Evolutionary conservation across 2,329 filamentous ascomycete species (phyloP).

Genomic region (Cladosporium sp.): DNA sequence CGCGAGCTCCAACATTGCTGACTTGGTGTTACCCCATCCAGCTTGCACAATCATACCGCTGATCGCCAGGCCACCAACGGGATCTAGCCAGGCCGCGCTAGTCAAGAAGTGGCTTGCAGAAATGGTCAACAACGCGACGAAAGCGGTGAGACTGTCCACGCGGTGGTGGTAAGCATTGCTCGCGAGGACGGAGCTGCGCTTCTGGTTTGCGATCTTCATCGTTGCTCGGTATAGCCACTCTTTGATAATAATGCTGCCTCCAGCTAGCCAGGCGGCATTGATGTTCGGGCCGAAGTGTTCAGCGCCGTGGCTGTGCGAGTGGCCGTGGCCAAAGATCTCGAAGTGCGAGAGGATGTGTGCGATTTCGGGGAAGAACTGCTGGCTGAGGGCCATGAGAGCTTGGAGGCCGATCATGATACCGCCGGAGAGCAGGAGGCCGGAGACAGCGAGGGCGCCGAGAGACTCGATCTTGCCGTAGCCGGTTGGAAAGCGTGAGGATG

Average conservation of each 20-base stretch:
- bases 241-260: conserved; percentile 85
- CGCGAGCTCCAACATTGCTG: conserved; percentile 83
- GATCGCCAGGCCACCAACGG: conserved; percentile 88
- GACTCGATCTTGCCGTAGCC: conserved; percentile 99
- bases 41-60: conserved; percentile 91
- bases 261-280: conserved; percentile 92
- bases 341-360: conserved; percentile 44
- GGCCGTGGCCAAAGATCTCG: conserved; percentile 52
- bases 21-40: conserved; percentile 79
- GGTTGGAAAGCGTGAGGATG: conserved; percentile 78
- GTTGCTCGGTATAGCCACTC: conserved; percentile 97
- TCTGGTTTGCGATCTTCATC: conserved; percentile 93
- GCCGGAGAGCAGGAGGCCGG: conserved; percentile 82
- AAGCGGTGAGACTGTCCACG: conserved; percentile 90
- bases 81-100: conserved; percentile 89
- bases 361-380: conserved; percentile 51
- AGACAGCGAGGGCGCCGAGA: conserved; percentile 88
- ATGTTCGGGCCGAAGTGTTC: conserved; percentile 69
- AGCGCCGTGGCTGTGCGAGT: conserved; percentile 64
- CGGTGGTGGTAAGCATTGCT: conserved; percentile 97
- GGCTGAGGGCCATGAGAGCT: conserved; percentile 60
- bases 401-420: conserved; percentile 84
- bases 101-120: conserved; percentile 83
- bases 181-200: conserved; percentile 91
- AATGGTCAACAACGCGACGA: conserved; percentile 88